Percentiles rank a stretch among this genome's conserved stretches.
Evolutionary conservation across 2,329 filamentous ascomycete genomes (phyloP).

Genomic region (Paracorniculantispora psalliotae): DNA sequence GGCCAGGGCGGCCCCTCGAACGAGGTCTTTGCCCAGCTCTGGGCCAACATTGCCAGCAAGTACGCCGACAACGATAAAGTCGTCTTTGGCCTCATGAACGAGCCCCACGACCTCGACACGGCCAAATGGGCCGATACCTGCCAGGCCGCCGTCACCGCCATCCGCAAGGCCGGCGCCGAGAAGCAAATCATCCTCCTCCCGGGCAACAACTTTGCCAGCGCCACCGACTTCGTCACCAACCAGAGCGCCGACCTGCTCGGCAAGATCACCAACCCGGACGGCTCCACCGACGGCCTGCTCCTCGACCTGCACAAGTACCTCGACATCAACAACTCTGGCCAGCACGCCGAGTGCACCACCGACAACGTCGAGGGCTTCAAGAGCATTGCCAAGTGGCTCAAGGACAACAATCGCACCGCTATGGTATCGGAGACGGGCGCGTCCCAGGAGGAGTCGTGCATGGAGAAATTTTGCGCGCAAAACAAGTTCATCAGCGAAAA

Average conservation of each 20-base stretch:
- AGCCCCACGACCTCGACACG: conserved; percentile 58
- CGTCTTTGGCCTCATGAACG: conserved; percentile 65
- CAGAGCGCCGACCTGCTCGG: conserved; percentile 48
- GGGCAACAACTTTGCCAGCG: conserved; percentile 54
- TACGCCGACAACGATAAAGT: conserved; percentile 52
- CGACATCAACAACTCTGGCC: conserved; percentile 52
- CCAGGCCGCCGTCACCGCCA: conserved; percentile 60
- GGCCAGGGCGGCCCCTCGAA: conserved; percentile 61
- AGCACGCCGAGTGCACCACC: conserved; percentile 45
- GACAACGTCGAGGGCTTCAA: conserved; percentile 47
- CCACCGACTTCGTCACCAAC: conserved; percentile 41
- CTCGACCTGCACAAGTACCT: conserved; percentile 59
- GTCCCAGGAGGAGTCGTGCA: conserved; percentile 37
- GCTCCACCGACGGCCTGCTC: conserved; percentile 49
- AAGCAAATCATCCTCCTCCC: conserved; percentile 60
- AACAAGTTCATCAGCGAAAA: conserved; percentile 42
- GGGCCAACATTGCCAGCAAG: conserved; percentile 52
- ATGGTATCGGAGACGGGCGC: conserved; percentile 51
- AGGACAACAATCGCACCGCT: conserved; percentile 42
- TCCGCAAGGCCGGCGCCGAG: conserved; percentile 59
- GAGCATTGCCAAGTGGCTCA: conserved; percentile 37
- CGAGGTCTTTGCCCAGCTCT: conserved; percentile 53
- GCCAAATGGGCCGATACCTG: conserved; percentile 53
- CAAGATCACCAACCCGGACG: conserved; percentile 54
- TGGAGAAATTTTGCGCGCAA: conserved; percentile 40